Base-by-base conservation (phyloP, 306 rosid genomes). In the Quercus engelmannii region DNA sequence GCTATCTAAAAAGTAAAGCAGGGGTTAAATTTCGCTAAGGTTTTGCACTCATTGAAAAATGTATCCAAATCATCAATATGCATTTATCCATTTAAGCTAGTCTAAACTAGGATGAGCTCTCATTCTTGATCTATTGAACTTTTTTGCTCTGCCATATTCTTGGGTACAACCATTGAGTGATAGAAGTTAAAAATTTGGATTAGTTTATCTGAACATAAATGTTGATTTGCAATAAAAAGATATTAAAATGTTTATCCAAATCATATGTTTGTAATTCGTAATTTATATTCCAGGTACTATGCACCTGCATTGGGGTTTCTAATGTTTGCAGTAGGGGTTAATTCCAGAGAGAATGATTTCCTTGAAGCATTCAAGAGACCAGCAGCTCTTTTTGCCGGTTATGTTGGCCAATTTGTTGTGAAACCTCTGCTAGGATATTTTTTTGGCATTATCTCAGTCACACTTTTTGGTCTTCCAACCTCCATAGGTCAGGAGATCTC, bases 301-400 rank as follows among this genome's bases (percentile, higher is more conserved):
- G 97, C 99, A 58, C 97, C 99, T 63, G 97, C 99, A 65, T 90
- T 94, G 59, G 99, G 99, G 75, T 90, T 94, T 89, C 84, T 94
- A 89, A 92, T 94, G 99, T 94, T 94, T 71, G 97, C 99, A 57
- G 99, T 94, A 55, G 99, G 99, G 80, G 96, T 94, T 76, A 94
- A 94, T 87, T 94, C 99, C 75, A 89, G 91, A 58, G 97, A 94
- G 79, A 91, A 83, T 51, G 99, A 94, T 81, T 94, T 92, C 76
- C 76, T 94, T 33, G 92, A 91, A 87, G 97, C 99, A 63, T 85
- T 92, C 84, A 91, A 87, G 71, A 86, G 91, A 81, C 97, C 99
- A 38, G 83, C 81, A 68, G 95, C 90, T 73, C 91, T 94, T 77
- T 69, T 81, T 79, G 86, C 95, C 28, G 99, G 99, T 74, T 94